Evolutionary conservation across 345 rosid species (phyloP).

Genomic region (Dipteronia sinensis): DNA sequence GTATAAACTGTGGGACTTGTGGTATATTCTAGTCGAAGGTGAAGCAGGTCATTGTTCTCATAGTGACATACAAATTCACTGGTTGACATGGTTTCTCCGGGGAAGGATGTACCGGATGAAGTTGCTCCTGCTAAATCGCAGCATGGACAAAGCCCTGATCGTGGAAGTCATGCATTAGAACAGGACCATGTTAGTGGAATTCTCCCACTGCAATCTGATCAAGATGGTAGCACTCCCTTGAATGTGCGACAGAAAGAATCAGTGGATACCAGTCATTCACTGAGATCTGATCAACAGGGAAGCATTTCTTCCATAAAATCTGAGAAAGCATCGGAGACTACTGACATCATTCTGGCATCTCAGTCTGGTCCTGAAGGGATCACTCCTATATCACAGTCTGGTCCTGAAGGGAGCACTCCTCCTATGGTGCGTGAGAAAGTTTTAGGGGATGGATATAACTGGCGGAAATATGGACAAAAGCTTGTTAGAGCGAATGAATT

Average conservation of each 20-base stretch:
- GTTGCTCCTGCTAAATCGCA: conserved; percentile 39
- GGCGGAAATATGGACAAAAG: conserved; percentile 97
- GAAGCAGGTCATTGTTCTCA: conserved; percentile 18
- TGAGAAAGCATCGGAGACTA: conserved; percentile 32
- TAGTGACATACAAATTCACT: conserved; percentile 30
- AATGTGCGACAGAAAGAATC: conserved; percentile 30
- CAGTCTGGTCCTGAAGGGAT: conserved; percentile 59
- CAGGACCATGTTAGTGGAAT: conserved; percentile 30
- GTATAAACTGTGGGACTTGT: conserved; percentile 11
- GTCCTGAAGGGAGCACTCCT: conserved; percentile 58
- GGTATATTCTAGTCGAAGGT: not conserved
- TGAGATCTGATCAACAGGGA: conserved; percentile 39
- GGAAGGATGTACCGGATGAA: conserved; percentile 37
- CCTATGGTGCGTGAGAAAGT: conserved; percentile 65
- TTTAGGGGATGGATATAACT: conserved; percentile 81
- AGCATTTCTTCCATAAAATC: conserved; percentile 32
- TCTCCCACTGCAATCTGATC: conserved; percentile 32
- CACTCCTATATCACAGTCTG: conserved; percentile 43
- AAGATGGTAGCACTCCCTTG: conserved; percentile 27
- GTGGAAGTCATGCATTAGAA: conserved; percentile 28
- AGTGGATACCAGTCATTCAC: conserved; percentile 25
- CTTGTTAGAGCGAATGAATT: conserved; percentile 90
- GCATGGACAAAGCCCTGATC: conserved; percentile 29
- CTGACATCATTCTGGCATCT: conserved; percentile 34
- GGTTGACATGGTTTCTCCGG: conserved; percentile 41